phyloP scores from a whole-genome alignment of 306 rosid species.

The Canavalia ensiformis region DNA sequence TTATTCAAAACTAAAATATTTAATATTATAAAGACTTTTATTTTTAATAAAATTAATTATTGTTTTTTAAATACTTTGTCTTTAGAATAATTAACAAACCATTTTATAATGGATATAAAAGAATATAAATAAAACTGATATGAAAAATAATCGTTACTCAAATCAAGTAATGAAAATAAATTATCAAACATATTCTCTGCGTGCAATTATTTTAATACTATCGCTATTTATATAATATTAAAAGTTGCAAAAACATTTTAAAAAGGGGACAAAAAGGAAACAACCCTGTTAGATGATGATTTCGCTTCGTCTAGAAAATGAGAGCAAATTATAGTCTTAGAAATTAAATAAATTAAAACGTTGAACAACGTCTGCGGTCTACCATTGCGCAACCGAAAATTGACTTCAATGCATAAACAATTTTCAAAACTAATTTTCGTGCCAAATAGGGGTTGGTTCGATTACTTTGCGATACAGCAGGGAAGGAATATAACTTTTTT shows the following conservation, averaged over 20 bases:
- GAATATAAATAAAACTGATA: not conserved
- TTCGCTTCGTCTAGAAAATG: not conserved
- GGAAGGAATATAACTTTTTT: not conserved
- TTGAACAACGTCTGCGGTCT: slow-evolving; percentile 47
- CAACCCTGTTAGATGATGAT: not conserved
- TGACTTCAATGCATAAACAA: slow-evolving; percentile 45
- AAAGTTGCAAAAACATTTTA: not conserved
- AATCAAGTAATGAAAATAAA: not conserved
- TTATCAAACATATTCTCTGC: slow-evolving; percentile 24
- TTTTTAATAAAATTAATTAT: too few species aligned
- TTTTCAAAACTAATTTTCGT: slow-evolving; percentile 45
- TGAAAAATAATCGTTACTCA: not conserved
- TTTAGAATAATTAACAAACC: too few species aligned
- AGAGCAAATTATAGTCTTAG: not conserved
- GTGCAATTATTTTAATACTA: not conserved
- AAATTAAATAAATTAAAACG: slow-evolving; percentile 22
- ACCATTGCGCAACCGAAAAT: slow-evolving; percentile 48
- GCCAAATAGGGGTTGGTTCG: not conserved
- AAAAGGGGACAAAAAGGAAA: not conserved
- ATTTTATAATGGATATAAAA: not conserved
- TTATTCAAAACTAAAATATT: too few species aligned
- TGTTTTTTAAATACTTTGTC: too few species aligned
- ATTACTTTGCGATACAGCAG: slow-evolving; percentile 2
- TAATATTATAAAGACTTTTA: too few species aligned
- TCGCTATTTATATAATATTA: not conserved